Percentiles rank a stretch among this genome's conserved stretches.
Conservation (phyloP, 768 basidiomycete genomes). For the Sarcodon sp. region DNA sequence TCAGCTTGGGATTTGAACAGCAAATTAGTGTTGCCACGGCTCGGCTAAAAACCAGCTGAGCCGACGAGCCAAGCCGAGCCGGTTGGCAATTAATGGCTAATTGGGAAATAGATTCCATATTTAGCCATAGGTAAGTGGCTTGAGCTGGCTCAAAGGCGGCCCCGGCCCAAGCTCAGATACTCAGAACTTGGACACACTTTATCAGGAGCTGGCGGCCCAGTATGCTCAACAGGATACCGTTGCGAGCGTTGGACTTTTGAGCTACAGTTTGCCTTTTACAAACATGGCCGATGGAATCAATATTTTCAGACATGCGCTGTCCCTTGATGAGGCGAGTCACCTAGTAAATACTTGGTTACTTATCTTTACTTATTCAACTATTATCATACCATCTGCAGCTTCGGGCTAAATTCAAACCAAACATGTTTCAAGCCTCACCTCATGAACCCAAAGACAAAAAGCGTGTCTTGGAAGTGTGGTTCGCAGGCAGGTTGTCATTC, state of each 20-base stretch:
- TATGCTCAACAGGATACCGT: constrained; percentile 55
- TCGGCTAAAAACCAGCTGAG: too few relatives aligned
- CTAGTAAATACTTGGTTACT: constrained; percentile 11
- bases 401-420: constrained; percentile 54
- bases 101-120: too few relatives aligned
- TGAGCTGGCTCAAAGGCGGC: too few relatives aligned
- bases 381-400: constrained; percentile 23
- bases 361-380: not conserved
- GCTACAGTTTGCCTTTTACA: constrained; percentile 54
- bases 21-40: too few relatives aligned
- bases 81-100: too few relatives aligned
- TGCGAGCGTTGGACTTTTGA: constrained; percentile 58
- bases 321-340: constrained; percentile 56
- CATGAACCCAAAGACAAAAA: constrained; percentile 16
- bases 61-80: too few relatives aligned
- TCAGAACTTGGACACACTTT: too few relatives aligned
- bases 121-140: too few relatives aligned
- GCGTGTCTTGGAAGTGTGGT: constrained; percentile 66
- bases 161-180: too few relatives aligned
- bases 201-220: too few relatives aligned
- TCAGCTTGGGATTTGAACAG: too few relatives aligned
- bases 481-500: constrained; percentile 61
- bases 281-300: constrained; percentile 47
- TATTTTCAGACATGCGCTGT: constrained; percentile 64
- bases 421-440: constrained; percentile 38